phyloP scores from a whole-genome alignment of 2,329 filamentous ascomycete species.

The Fusarium begoniae region DNA sequence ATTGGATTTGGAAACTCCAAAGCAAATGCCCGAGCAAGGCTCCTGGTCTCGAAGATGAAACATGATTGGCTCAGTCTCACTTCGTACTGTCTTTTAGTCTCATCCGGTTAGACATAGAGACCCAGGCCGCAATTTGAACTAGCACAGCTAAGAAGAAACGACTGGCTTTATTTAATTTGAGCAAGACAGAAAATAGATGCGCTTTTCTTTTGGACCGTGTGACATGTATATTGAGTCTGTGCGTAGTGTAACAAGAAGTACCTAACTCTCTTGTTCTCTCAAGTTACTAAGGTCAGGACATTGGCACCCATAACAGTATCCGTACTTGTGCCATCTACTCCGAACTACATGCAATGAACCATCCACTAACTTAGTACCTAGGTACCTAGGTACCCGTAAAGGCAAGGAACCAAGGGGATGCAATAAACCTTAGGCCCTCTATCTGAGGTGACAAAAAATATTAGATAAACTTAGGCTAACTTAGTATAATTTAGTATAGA shows the following conservation, averaged over 20 bases:
- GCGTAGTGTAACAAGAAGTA: neutral
- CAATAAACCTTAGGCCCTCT: no score
- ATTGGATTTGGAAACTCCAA: constrained; percentile 6
- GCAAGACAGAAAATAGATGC: constrained; percentile 1
- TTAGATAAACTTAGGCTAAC: no score
- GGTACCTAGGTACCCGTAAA: neutral
- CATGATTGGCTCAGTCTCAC: constrained; percentile 37
- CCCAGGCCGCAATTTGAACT: constrained; percentile 12
- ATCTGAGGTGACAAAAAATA: no score
- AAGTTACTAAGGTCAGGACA: neutral
- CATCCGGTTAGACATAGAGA: constrained; percentile 18
- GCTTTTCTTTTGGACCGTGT: neutral
- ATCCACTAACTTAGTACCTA: neutral
- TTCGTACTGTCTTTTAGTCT: constrained; percentile 35
- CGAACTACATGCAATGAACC: neutral
- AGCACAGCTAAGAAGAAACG: neutral
- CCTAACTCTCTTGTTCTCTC: neutral
- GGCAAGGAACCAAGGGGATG: neutral
- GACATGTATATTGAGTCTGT: constrained; percentile 12
- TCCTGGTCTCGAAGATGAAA: constrained; percentile 1
- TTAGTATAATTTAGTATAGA: no score
- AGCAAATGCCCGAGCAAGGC: constrained; percentile 9
- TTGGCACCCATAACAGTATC: neutral
- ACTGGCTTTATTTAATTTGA: constrained; percentile 14
- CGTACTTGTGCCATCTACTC: neutral